phyloP scores from a whole-genome alignment of 352 stramenopile species.

The Globisporangium splendens region DNA sequence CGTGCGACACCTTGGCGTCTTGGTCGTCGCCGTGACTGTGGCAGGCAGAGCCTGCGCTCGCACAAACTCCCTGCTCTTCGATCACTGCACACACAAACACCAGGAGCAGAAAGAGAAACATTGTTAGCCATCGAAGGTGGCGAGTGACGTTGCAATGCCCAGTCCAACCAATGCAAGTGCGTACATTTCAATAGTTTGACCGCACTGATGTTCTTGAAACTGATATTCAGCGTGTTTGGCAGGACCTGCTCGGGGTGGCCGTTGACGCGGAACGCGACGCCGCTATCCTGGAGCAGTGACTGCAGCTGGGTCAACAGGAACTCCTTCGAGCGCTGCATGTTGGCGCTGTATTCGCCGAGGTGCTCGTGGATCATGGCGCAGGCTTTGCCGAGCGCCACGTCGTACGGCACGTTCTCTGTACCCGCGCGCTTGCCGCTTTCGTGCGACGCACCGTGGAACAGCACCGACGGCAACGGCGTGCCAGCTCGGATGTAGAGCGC shows the following conservation, averaged over 20 bases:
- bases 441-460: conserved; percentile 91
- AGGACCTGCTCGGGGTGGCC: conserved; percentile 80
- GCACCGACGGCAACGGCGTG: conserved; percentile 39
- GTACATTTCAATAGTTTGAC: conserved; percentile 77
- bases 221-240: conserved; percentile 97
- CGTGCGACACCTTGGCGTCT: conserved; percentile 75
- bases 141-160: too few relatives aligned
- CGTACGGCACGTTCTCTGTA: conserved; percentile 96
- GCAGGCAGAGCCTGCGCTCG: conserved; percentile 92
- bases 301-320: conserved; percentile 53
- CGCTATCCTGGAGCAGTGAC: conserved; percentile 32
- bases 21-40: conserved; percentile 72
- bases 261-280: conserved; percentile 77
- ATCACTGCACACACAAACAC: conserved; percentile 38
- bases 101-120: background rate
- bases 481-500: conserved; percentile 67
- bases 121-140: background rate
- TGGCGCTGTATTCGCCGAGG: conserved; percentile 63
- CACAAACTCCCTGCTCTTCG: conserved; percentile 79
- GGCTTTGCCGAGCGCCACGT: conserved; percentile 91
- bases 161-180: conserved; percentile 7
- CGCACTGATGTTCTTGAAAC: conserved; percentile 85
- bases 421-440: conserved; percentile 92
- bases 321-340: conserved; percentile 64
- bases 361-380: conserved; percentile 61